Evolutionary conservation across 1,139 yeast species (phyloP).

Genomic region (Suhomyces yuchorum): DNA sequence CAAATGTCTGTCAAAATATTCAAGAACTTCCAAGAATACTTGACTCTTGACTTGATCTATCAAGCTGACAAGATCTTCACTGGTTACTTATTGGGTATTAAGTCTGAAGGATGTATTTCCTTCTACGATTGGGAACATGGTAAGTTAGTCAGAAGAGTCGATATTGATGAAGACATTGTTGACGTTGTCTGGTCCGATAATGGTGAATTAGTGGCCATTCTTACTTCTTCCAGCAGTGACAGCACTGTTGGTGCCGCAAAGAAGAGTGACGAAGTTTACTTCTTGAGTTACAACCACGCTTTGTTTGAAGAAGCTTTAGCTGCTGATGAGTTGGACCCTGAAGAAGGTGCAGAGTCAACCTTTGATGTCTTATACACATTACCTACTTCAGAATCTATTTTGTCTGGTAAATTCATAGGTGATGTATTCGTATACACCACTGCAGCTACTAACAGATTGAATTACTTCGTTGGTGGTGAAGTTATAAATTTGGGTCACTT

Average conservation of each 20-base stretch:
- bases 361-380: slow-evolving; percentile 85
- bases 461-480: slow-evolving; percentile 93
- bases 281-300: slow-evolving; percentile 71
- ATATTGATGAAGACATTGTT: slow-evolving; percentile 68
- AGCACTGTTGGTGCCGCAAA: slow-evolving; percentile 27
- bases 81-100: slow-evolving; percentile 83
- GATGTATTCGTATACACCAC: slow-evolving; percentile 91
- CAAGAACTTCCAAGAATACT: slow-evolving; percentile 82
- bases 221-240: slow-evolving; percentile 47
- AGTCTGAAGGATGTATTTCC: slow-evolving; percentile 76
- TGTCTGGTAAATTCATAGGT: slow-evolving; percentile 95
- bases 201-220: slow-evolving; percentile 82
- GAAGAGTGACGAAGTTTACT: slow-evolving; percentile 68
- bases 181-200: slow-evolving; percentile 92
- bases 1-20: slow-evolving; percentile 65
- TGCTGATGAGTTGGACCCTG: slow-evolving; percentile 62
- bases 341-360: slow-evolving; percentile 85
- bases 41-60: slow-evolving; percentile 65
- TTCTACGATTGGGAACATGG: slow-evolving; percentile 96
- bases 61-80: slow-evolving; percentile 82
- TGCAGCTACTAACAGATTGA: slow-evolving; percentile 80
- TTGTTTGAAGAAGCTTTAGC: slow-evolving; percentile 65
- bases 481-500: slow-evolving; percentile 91
- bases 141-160: slow-evolving; percentile 77
- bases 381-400: slow-evolving; percentile 66